phyloP scores from a whole-genome alignment of 1,284 basidiomycete species.

The Vanrija pseudolonga region DNA sequence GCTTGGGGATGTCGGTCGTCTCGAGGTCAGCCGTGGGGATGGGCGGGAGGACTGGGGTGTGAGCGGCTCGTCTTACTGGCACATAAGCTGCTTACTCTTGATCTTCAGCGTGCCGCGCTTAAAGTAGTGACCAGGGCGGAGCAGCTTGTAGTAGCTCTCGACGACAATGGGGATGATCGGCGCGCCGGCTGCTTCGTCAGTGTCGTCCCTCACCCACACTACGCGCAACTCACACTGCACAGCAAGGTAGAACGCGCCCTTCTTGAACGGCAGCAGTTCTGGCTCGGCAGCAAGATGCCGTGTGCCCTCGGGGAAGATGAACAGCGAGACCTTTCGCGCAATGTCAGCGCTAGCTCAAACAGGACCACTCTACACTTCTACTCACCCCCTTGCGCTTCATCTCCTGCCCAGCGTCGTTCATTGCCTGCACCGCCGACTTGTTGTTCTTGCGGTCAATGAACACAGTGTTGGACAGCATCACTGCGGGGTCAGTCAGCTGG shows the following conservation, averaged over 20 bases:
- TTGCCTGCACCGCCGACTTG: slow-evolving; percentile 68
- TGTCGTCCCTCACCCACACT: neutral
- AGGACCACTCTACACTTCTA: slow-evolving; percentile 71
- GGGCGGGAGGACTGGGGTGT: slow-evolving; percentile 56
- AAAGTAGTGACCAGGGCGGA: slow-evolving; percentile 70
- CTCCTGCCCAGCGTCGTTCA: slow-evolving; percentile 71
- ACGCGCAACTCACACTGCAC: slow-evolving; percentile 58
- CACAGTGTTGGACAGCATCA: slow-evolving; percentile 84
- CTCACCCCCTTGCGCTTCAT: slow-evolving; percentile 66
- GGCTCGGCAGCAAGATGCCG: slow-evolving; percentile 65
- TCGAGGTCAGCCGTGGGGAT: slow-evolving; percentile 52
- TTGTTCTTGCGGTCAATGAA: slow-evolving; percentile 88
- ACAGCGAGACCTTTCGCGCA: slow-evolving; percentile 71
- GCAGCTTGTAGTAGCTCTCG: slow-evolving; percentile 88
- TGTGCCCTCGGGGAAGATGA: slow-evolving; percentile 92
- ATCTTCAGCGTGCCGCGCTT: slow-evolving; percentile 75
- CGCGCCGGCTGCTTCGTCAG: slow-evolving; percentile 49
- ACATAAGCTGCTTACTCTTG: slow-evolving; percentile 60
- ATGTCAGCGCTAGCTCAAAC: slow-evolving; percentile 51
- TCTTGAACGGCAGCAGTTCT: slow-evolving; percentile 85
- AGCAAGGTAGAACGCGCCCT: slow-evolving; percentile 96
- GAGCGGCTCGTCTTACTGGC: slow-evolving; percentile 55
- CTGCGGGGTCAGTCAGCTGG: slow-evolving; percentile 23
- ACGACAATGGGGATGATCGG: slow-evolving; percentile 89
- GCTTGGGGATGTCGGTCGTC: slow-evolving; percentile 47